These are phyloP conservation scores for Hirsutella rhossiliensis DNA, from an alignment of 2,329 filamentous ascomycete species.

Conservation along the genomic window DNA sequence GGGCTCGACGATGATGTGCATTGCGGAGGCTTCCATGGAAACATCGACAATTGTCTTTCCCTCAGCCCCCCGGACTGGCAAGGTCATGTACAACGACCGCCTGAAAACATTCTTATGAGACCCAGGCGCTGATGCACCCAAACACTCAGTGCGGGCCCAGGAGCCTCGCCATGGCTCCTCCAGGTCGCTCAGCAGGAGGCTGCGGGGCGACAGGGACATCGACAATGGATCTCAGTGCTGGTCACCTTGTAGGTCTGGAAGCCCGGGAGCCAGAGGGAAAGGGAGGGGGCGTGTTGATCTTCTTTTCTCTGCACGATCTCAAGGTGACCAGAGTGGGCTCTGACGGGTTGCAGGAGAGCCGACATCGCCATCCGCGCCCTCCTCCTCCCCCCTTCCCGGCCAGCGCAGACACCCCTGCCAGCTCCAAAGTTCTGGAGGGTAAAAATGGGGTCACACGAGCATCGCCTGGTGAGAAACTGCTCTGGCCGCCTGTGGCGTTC, in stretches of 20 bases:
- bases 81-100: no score
- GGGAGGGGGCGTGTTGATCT: not conserved
- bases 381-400: not conserved
- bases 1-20: not conserved
- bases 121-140: not conserved
- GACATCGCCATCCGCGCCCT: not conserved
- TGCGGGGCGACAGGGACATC: not conserved
- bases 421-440: not conserved
- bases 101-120: not conserved
- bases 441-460: conserved; percentile 1
- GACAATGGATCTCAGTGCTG: not conserved
- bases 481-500: not conserved
- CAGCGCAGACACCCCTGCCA: not conserved
- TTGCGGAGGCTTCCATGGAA: not conserved
- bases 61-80: no score
- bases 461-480: conserved; percentile 1
- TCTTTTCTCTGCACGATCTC: not conserved
- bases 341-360: not conserved
- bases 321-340: not conserved
- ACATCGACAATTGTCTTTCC: not conserved
- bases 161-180: not conserved
- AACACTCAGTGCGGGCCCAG: not conserved
- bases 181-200: not conserved
- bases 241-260: not conserved
- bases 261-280: not conserved